Evolutionary conservation across 2,329 filamentous ascomycete species (phyloP).

Genomic region (Aspergillus niger): DNA sequence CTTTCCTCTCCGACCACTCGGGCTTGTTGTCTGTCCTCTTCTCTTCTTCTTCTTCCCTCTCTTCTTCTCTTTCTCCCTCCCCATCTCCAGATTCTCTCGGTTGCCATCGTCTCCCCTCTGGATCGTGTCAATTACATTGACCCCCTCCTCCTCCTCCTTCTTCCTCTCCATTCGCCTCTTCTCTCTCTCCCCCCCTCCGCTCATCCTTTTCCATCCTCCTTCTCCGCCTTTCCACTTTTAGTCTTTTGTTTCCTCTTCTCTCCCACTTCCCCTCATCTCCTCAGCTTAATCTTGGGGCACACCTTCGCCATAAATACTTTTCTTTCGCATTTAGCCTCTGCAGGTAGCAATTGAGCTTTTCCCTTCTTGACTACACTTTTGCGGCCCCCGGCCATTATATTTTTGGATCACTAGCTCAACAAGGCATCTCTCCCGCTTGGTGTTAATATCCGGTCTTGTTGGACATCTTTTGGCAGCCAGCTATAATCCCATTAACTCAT

Average conservation of each 20-base stretch:
- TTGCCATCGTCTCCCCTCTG: constrained; percentile 2
- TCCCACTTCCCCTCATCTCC: constrained; percentile 18
- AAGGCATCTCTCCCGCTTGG: neutral
- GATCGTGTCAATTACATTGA: constrained; percentile 15
- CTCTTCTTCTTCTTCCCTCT: constrained; percentile 11
- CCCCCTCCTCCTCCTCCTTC: constrained; percentile 8
- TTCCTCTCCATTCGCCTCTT: constrained; percentile 9
- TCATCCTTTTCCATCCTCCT: constrained; percentile 13
- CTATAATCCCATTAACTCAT: constrained; percentile 4
- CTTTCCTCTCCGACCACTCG: constrained; percentile 18
- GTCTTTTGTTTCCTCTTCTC: constrained; percentile 9
- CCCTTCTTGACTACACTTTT: neutral
- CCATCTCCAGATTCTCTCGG: constrained; percentile 10
- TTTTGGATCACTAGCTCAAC: neutral
- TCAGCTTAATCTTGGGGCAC: constrained; percentile 21
- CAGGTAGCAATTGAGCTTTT: constrained; percentile 21
- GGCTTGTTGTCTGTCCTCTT: constrained; percentile 23
- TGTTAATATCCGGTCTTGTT: neutral
- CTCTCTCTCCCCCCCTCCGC: constrained; percentile 14
- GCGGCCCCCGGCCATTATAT: neutral
- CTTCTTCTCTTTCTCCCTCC: neutral
- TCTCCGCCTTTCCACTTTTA: constrained; percentile 15
- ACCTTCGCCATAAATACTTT: constrained; percentile 11
- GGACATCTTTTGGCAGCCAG: neutral
- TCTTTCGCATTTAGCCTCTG: constrained; percentile 20